Base-by-base conservation (phyloP, 768 basidiomycete species). In the Termitomyces sp. region DNA sequence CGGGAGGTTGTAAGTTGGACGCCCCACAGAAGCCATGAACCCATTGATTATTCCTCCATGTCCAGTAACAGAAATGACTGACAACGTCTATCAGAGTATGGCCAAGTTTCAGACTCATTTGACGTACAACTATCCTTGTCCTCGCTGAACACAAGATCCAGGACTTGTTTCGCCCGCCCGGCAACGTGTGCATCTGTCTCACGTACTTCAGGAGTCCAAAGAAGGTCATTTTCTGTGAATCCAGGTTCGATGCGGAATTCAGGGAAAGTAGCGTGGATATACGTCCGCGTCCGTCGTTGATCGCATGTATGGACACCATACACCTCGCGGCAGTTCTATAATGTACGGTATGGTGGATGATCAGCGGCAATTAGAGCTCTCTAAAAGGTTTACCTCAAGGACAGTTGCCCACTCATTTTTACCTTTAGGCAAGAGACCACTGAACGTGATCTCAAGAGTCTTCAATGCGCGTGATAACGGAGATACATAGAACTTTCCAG, bases 291-390 rank as follows among this genome's bases (percentile, higher is more conserved):
- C 19, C 75, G 73, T 14, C 89, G 80, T 60, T 80, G 78, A 68
- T 92, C 89, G 63, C 87, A 90, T 0, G 88, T 89, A 57, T 90
- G 87, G 1, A 81, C 77, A 0, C 88, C 83, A 57, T 82, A 80
- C 58, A 77, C 77, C 67, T 92, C 90, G 31, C 89, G 81, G 47
- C 82, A 79, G 58, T 86, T 78, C 90, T 91, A 56, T 19, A 12
- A 16, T 6, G 27, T 29, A 27, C 27, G 3, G 38, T 29, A 27
- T 32, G 3, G 38, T 19, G 6, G 29, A 35, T 9, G 17, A 45
- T n/a, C 16, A 49, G 31, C 19, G 11, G 19, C 5, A 9, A 11
- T 34, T 3, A 19, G 21, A 17, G 7, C 10, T 21, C 10, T 12
- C 31, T 32, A 19, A 9, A 7, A 34, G 21, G 19, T 48, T 48